phyloP scores from a whole-genome alignment of 257 asterid species.

The Nyctanthes arbortristis region DNA sequence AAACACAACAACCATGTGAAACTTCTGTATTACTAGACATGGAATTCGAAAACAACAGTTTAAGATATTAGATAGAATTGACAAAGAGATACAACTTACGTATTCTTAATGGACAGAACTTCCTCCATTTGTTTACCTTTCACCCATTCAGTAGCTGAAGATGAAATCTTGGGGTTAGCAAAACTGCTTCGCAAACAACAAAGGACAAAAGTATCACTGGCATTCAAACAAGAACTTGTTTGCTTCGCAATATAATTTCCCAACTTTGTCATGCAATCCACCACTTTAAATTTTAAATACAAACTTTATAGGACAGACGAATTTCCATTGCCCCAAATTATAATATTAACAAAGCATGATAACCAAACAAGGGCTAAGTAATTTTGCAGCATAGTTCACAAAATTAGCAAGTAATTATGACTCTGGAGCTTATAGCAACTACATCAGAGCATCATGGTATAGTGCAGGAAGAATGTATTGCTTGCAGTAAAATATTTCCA shows the following conservation, averaged over 20 bases:
- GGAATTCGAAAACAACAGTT: background rate
- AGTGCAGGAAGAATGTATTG: background rate
- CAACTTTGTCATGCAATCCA: too few species aligned
- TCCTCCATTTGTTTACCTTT: slow-evolving; percentile 88
- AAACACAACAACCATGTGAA: too few species aligned
- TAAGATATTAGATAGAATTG: background rate
- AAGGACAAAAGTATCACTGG: background rate
- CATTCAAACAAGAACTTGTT: too few species aligned
- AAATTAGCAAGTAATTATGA: background rate
- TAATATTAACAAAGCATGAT: too few species aligned
- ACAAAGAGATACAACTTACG: slow-evolving; percentile 55
- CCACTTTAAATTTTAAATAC: too few species aligned
- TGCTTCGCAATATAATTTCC: too few species aligned
- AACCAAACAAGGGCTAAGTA: too few species aligned
- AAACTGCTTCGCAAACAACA: background rate
- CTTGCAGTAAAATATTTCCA: background rate
- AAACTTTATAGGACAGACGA: too few species aligned
- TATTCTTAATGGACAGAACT: slow-evolving; percentile 75
- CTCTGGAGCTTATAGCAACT: background rate
- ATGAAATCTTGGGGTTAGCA: background rate
- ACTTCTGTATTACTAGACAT: too few species aligned
- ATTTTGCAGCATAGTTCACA: too few species aligned
- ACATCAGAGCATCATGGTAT: background rate
- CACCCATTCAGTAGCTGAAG: slow-evolving; percentile 94
- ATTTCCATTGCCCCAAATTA: too few species aligned